Evolutionary conservation across 2,329 filamentous ascomycete genomes (phyloP), one percentile per base, ranked within the genome.

Genomic region (Sporothrix globosa): DNA sequence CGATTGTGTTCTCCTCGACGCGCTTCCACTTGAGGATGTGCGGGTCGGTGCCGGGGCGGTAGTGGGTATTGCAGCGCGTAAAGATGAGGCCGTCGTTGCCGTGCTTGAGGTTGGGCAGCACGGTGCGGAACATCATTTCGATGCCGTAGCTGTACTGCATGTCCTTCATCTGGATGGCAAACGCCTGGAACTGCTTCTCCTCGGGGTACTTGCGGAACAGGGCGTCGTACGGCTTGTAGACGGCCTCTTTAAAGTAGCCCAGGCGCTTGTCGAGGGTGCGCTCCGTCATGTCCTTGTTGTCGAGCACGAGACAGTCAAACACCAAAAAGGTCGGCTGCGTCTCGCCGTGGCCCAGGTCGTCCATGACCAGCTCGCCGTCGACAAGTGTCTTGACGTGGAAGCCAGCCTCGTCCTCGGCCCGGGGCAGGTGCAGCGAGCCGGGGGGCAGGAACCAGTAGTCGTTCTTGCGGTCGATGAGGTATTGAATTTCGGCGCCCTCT

Each of bases 21-120:
- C 95, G 93, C 81, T 99, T 99, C 96, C 96, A 99, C 80, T 99
- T 99, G 52, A 99, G 84, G 73, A 97, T 99, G 79, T 97, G 91
- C 66, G 88, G 88, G 80, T 99, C 96, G 14, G 96, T 99, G 74
- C 96, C 96, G 74, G 91, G 90, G 75, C 90, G 90, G 82, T 99
- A 99, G 11, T 90, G 86, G 21, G 92, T 93, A 75, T 89, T 91
- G 73, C 92, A 89, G 81, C 95, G 97, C n/a, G 96, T 98, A 81
- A 98, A 99, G 77, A 99, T 97, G 61, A 99, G 86, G 6, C 96
- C 96, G 79, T 99, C 96, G 79, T 97, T 98, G 73, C 95, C 94
- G 78, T 99, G 96, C 74, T 90, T 91, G 48, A 99, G 86, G 54
- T 85, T 89, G 0, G 93, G 94, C 39, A 98, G 88, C 58, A 96